These are phyloP conservation scores for Monosporascus sp. DNA, from an alignment of 2,329 filamentous ascomycete genomes.

Conservation along the genomic window DNA sequence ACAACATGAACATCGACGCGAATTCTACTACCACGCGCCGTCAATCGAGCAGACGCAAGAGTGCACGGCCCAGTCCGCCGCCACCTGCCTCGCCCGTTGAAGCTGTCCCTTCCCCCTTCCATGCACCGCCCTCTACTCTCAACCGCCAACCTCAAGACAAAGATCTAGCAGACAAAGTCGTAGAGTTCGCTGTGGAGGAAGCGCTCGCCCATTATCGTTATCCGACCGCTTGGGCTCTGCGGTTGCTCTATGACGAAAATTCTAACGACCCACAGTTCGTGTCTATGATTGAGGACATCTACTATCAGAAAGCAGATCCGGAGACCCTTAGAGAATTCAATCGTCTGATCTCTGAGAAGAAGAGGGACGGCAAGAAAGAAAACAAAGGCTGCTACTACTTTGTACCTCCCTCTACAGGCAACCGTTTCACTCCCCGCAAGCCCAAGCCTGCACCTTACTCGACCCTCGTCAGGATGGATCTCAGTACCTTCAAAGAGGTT, in stretches of 20 bases:
- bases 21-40: constrained; percentile 14
- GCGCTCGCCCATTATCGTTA: constrained; percentile 52
- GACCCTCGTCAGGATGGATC: constrained; percentile 38
- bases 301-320: constrained; percentile 49
- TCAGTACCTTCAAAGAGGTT: constrained; percentile 19
- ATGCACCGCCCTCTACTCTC: constrained; percentile 12
- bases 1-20: constrained; percentile 5
- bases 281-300: constrained; percentile 52
- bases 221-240: constrained; percentile 57
- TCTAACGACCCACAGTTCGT: constrained; percentile 46
- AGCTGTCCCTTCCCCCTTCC: constrained; percentile 9
- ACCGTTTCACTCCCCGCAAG: constrained; percentile 36
- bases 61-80: constrained; percentile 19
- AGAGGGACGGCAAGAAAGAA: constrained; percentile 50
- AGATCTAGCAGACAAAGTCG: constrained; percentile 44
- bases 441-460: constrained; percentile 45
- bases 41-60: constrained; percentile 19
- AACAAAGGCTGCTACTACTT: constrained; percentile 50
- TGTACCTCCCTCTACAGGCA: constrained; percentile 40
- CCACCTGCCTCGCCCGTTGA: constrained; percentile 1
- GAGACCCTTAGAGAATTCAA: constrained; percentile 47
- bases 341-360: constrained; percentile 46
- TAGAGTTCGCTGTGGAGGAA: constrained; percentile 54
- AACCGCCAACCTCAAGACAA: constrained; percentile 28
- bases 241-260: constrained; percentile 55